These are phyloP conservation scores for Rhizophlyctis rosea DNA, from an alignment of 192 early-diverging fungal genomes.

Conservation along the genomic window DNA sequence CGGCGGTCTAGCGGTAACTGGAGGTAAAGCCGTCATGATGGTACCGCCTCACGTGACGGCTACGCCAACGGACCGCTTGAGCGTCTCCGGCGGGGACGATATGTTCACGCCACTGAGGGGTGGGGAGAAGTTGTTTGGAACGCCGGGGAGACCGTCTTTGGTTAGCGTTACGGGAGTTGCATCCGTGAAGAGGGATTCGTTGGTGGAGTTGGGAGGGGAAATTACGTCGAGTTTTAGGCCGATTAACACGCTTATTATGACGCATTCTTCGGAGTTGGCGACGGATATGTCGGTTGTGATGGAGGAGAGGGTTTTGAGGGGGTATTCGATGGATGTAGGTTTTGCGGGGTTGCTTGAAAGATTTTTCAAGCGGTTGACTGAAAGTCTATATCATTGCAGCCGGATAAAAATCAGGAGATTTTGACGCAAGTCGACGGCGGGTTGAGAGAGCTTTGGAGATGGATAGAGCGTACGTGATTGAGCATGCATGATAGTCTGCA, in stretches of 20 bases:
- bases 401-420: conserved; percentile 12
- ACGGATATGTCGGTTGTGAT: conserved; percentile 80
- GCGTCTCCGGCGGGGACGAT: no score
- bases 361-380: background rate
- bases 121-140: no score
- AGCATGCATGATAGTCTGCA: no score
- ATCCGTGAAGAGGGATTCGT: no score
- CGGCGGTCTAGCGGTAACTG: conserved; percentile 18
- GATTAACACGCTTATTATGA: no score
- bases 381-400: background rate
- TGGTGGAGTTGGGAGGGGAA: no score
- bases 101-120: no score
- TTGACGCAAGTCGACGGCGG: conserved; percentile 16
- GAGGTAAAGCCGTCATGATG: conserved; percentile 1
- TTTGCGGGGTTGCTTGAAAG: background rate
- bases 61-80: no score
- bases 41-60: conserved; percentile 11
- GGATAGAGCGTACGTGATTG: conserved; percentile 13
- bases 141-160: no score
- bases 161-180: no score
- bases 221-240: no score
- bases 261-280: no score
- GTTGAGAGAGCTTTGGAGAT: conserved; percentile 23
- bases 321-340: conserved; percentile 77
- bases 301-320: conserved; percentile 66